Evolutionary conservation across 345 rosid species (phyloP), one percentile per base, ranked within the genome.

Genomic region (Dipteronia sinensis): DNA sequence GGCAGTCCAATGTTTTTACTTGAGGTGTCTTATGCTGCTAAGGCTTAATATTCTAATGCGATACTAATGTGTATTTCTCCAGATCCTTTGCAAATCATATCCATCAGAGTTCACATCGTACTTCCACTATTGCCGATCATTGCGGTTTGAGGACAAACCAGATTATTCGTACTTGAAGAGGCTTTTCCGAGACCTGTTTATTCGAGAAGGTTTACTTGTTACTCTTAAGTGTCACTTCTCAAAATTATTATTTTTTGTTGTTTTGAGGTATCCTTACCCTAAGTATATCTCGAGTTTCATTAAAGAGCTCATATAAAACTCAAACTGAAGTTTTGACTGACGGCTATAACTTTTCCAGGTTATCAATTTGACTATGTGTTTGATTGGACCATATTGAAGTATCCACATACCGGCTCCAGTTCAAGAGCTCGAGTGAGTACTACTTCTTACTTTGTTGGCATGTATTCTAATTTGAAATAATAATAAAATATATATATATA

Each of bases 81-180:
- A 96, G 99, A 83, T 89, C 71, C 99, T 97, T 81, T 97, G 98
- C 91, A 94, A 89, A 84, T 87, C 94, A 12, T 85, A 87, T 81
- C 92, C 98, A 31, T 87, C 98, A 58, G 97, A 96, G 84, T 94
- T 94, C 83, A 94, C 95, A 72, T 92, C 98, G 19, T 96, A 94
- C 83, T 96, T 96, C 81, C 98, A 96, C 76, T 96, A 92, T 76
- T 94, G 98, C 65, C 98, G 99, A 40, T 88, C 99, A 12, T 80
- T 96, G 88, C 89, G 92, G 67, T 97, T 97, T 84, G 99, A 97
- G 79, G 98, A 94, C 84, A 93, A 93, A 85, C 98, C 99, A 17
- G 99, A 97, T 82, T 94, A 94, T 87, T 88, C 98, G 58, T 96
- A 94, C 81, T 88, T 96, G 88, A 90, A 90, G 87, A 89, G 97